These are phyloP conservation scores for Schizophyllum amplum DNA, from an alignment of 1,284 basidiomycete species.

Conservation along the genomic window DNA sequence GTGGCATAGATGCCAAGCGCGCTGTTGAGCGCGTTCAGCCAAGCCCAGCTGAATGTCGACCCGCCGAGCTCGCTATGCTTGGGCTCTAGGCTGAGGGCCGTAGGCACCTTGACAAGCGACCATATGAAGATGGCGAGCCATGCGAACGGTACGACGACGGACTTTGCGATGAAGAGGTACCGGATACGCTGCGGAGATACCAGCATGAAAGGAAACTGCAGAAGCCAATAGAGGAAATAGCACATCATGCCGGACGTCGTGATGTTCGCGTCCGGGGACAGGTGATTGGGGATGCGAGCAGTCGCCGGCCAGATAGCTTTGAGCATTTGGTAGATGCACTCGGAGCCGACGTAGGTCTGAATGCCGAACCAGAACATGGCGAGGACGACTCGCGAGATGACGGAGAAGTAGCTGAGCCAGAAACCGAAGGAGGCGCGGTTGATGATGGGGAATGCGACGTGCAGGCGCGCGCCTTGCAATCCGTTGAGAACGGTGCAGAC, in stretches of 20 bases:
- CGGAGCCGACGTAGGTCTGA: conserved; percentile 37
- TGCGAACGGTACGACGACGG: conserved; percentile 54
- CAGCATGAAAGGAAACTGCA: conserved; percentile 68
- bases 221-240: conserved; percentile 74
- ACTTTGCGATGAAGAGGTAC: conserved; percentile 66
- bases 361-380: conserved; percentile 74
- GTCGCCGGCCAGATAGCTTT: conserved; percentile 75
- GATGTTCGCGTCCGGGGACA: conserved; percentile 51
- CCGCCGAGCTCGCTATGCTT: conserved; percentile 41
- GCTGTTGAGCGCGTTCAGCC: conserved; percentile 63
- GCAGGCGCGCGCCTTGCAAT: conserved; percentile 61
- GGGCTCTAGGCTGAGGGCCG: conserved; percentile 39
- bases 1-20: conserved; percentile 61
- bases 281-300: conserved; percentile 52
- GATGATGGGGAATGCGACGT: conserved; percentile 57
- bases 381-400: conserved; percentile 66
- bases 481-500: conserved; percentile 51
- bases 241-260: conserved; percentile 65
- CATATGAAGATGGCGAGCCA: conserved; percentile 70
- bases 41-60: conserved; percentile 57
- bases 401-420: conserved; percentile 71
- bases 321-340: conserved; percentile 66
- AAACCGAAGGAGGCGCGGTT: conserved; percentile 75
- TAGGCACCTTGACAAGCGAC: conserved; percentile 60
- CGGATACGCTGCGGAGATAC: conserved; percentile 70